A percentile compares a stretch with the other conserved stretches of the same genome.
Conservation (phyloP, 768 basidiomycete species). For the Podaxis sp. region DNA sequence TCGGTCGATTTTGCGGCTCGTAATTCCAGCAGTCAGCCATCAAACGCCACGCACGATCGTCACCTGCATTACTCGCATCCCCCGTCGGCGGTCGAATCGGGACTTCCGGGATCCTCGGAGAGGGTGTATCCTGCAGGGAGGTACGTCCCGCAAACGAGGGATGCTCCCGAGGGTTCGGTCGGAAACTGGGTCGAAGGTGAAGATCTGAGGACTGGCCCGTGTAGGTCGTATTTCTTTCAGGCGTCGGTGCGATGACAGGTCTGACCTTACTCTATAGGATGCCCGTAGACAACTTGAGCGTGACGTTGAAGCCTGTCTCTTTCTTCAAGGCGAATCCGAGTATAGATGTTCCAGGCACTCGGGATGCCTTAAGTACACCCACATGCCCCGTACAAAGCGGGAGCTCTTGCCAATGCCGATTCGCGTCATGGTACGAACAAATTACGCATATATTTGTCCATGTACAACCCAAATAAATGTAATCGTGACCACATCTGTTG, state of each 20-base stretch:
- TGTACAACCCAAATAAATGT: background rate
- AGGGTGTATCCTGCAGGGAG: slow-evolving; percentile 86
- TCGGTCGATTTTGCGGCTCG: too few relatives aligned
- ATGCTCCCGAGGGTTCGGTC: slow-evolving; percentile 70
- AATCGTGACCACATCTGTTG: too few relatives aligned
- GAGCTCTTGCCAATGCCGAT: background rate
- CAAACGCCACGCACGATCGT: too few relatives aligned
- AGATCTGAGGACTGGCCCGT: slow-evolving; percentile 90
- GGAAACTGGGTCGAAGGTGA: slow-evolving; percentile 71
- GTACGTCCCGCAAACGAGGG: slow-evolving; percentile 80
- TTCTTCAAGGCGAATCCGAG: slow-evolving; percentile 89
- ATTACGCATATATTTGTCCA: background rate
- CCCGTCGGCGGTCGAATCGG: too few relatives aligned
- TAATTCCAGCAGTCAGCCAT: too few relatives aligned
- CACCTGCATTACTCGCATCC: too few relatives aligned
- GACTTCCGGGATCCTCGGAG: slow-evolving; percentile 25
- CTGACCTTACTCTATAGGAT: slow-evolving; percentile 44
- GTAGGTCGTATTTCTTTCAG: slow-evolving; percentile 37
- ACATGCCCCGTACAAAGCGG: slow-evolving; percentile 43
- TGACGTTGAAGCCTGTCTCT: slow-evolving; percentile 75
- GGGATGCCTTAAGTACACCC: slow-evolving; percentile 58
- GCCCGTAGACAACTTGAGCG: slow-evolving; percentile 73
- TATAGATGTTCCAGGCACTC: slow-evolving; percentile 83
- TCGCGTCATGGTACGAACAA: background rate
- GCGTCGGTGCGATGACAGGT: background rate